Conservation (phyloP, 208 protist genomes). For the Acanthamoeba polyphaga region DNA sequence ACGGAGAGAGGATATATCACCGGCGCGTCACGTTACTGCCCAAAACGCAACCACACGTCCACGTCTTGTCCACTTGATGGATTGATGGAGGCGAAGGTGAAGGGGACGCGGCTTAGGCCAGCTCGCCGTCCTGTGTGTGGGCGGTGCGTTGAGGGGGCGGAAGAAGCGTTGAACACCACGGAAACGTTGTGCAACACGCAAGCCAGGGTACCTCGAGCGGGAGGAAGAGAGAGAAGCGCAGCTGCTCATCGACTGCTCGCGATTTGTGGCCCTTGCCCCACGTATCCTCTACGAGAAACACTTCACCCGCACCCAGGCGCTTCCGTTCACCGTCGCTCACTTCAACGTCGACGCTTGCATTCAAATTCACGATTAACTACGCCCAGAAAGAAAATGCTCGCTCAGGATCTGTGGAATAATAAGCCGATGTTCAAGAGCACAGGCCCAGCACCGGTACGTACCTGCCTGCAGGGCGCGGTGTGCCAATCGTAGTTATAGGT, state of each 20-base stretch:
- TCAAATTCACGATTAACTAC: conserved; percentile 30
- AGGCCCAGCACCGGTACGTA: not conserved
- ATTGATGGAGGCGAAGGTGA: too few relatives aligned
- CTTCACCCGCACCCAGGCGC: not conserved
- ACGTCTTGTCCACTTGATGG: too few relatives aligned
- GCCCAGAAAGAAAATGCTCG: not conserved
- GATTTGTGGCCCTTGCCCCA: conserved; percentile 58
- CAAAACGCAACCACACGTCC: too few relatives aligned
- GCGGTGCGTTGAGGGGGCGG: not conserved
- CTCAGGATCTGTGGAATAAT: not conserved
- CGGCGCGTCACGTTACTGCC: too few relatives aligned
- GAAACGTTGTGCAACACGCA: not conserved
- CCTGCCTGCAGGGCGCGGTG: not conserved
- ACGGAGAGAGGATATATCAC: too few relatives aligned
- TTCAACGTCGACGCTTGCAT: conserved; percentile 12
- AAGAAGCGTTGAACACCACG: not conserved
- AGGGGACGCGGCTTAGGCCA: not conserved
- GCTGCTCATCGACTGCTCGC: not conserved
- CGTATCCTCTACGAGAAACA: conserved; percentile 28
- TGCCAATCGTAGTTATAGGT: conserved; percentile 61
- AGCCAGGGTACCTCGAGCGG: conserved; percentile 7
- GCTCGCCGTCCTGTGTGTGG: not conserved
- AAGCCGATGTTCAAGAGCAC: not conserved
- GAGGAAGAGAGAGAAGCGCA: conserved; percentile 34
- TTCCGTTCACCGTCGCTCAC: not conserved